phyloP scores from a whole-genome alignment of 768 basidiomycete species.

The Coprinopsis marcescibilis region DNA sequence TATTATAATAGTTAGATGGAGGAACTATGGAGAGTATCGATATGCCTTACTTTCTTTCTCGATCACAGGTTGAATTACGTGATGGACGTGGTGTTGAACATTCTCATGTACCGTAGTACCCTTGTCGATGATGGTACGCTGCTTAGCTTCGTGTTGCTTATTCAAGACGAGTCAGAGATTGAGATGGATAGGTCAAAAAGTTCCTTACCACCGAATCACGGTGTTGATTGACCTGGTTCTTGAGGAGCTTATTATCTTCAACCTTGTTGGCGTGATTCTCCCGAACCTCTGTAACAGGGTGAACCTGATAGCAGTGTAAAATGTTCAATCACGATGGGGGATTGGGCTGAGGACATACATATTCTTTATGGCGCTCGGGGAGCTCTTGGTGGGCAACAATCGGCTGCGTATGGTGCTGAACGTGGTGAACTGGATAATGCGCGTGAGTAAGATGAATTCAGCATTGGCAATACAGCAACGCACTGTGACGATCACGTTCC shows the following conservation, averaged over 20 bases:
- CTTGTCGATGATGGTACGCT: slow-evolving; percentile 27
- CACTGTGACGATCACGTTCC: slow-evolving; percentile 30
- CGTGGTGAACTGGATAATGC: slow-evolving; percentile 28
- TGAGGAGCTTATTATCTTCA: slow-evolving; percentile 24
- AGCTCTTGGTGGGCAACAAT: slow-evolving; percentile 21
- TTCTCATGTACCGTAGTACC: slow-evolving; percentile 26
- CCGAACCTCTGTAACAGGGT: slow-evolving; percentile 21
- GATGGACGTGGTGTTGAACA: slow-evolving; percentile 31
- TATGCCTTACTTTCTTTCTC: slow-evolving; percentile 30
- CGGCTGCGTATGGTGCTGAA: slow-evolving; percentile 34
- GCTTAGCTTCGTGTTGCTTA: slow-evolving; percentile 18
- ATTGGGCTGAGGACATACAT: slow-evolving; percentile 19
- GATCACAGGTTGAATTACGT: slow-evolving; percentile 33
- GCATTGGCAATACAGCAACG: slow-evolving; percentile 5
- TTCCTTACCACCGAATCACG: slow-evolving; percentile 20
- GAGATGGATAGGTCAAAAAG: neutral
- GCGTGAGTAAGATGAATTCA: neutral
- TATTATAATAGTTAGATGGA: slow-evolving; percentile 9
- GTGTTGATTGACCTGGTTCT: slow-evolving; percentile 23
- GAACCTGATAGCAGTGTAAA: slow-evolving; percentile 15
- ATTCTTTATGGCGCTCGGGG: slow-evolving; percentile 21
- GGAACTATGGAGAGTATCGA: neutral
- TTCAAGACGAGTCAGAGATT: neutral
- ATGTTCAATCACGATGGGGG: neutral
- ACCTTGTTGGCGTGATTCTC: slow-evolving; percentile 24